Conservation (phyloP, 768 basidiomycete species). For the Mycena latifolia region DNA sequence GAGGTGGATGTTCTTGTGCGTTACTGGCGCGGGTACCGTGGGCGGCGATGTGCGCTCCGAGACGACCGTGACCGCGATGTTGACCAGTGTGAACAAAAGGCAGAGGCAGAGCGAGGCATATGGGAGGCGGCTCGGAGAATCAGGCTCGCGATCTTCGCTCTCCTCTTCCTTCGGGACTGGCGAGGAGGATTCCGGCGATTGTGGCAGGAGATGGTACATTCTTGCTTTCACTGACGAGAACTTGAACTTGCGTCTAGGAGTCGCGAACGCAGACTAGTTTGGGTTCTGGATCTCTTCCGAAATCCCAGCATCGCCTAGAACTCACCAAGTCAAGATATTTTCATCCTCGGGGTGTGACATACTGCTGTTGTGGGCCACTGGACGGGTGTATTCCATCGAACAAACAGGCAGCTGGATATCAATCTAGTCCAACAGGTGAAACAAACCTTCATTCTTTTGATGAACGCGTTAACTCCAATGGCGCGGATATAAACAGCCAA, state of each 20-base stretch:
- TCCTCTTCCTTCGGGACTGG: not conserved
- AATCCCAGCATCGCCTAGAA: too few relatives aligned
- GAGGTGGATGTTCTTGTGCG: conserved; percentile 15
- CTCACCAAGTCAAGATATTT: too few relatives aligned
- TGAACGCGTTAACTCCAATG: too few relatives aligned
- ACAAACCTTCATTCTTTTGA: too few relatives aligned
- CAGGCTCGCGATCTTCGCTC: not conserved
- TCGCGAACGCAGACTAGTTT: too few relatives aligned
- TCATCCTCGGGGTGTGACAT: too few relatives aligned
- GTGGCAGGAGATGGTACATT: not conserved
- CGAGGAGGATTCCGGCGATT: not conserved
- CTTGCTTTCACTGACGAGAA: not conserved
- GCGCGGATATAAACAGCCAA: too few relatives aligned
- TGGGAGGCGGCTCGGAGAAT: not conserved
- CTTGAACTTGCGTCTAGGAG: not conserved
- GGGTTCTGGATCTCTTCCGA: too few relatives aligned
- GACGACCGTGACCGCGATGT: not conserved
- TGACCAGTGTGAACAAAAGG: not conserved
- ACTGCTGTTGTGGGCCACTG: too few relatives aligned
- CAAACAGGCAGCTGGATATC: too few relatives aligned
- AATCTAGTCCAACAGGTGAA: too few relatives aligned
- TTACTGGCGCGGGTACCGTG: not conserved
- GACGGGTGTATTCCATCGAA: too few relatives aligned
- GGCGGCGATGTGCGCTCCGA: not conserved
- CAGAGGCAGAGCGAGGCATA: not conserved